A percentile compares a stretch with the other conserved stretches of the same genome.
Evolutionary conservation across 805 yeast genomes (phyloP).

Genomic region (Candida jianshihensis): DNA sequence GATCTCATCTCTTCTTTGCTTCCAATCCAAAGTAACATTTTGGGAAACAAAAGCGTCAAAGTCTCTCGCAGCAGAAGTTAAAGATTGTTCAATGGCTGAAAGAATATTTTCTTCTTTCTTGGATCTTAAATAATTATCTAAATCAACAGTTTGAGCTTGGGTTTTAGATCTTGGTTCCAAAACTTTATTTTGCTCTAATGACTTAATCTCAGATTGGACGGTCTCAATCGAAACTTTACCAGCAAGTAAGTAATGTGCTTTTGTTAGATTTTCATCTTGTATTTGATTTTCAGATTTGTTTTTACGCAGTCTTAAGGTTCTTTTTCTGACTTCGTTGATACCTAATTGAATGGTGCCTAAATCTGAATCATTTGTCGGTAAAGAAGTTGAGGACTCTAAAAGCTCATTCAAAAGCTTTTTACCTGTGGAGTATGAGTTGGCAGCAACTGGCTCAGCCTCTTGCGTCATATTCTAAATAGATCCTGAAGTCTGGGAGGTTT

Average conservation of each 20-base stretch:
- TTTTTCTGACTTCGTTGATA: constrained; percentile 66
- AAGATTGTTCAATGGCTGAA: constrained; percentile 74
- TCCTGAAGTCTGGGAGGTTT: background rate
- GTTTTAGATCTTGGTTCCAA: constrained; percentile 22
- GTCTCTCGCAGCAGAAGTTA: constrained; percentile 68
- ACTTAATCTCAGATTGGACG: constrained; percentile 51
- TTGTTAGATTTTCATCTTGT: constrained; percentile 39
- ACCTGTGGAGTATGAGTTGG: constrained; percentile 6
- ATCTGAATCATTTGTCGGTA: constrained; percentile 60
- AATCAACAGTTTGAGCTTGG: constrained; percentile 29
- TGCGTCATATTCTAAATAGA: background rate
- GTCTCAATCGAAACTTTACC: constrained; percentile 87
- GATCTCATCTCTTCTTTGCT: constrained; percentile 64
- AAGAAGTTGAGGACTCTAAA: constrained; percentile 66
- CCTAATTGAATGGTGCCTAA: constrained; percentile 79
- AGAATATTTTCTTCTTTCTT: constrained; percentile 80
- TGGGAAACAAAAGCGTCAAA: constrained; percentile 73
- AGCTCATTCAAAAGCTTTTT: constrained; percentile 52
- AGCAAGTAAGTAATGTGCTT: constrained; percentile 84
- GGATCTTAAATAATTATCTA: constrained; percentile 56
- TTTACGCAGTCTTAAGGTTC: constrained; percentile 52
- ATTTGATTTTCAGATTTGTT: constrained; percentile 29
- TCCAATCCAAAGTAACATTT: constrained; percentile 80
- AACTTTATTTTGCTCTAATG: constrained; percentile 26
- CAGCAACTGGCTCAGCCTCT: background rate